These are phyloP conservation scores for Metschnikowia kofuensis DNA, from an alignment of 805 yeast species.

Conservation along the genomic window DNA sequence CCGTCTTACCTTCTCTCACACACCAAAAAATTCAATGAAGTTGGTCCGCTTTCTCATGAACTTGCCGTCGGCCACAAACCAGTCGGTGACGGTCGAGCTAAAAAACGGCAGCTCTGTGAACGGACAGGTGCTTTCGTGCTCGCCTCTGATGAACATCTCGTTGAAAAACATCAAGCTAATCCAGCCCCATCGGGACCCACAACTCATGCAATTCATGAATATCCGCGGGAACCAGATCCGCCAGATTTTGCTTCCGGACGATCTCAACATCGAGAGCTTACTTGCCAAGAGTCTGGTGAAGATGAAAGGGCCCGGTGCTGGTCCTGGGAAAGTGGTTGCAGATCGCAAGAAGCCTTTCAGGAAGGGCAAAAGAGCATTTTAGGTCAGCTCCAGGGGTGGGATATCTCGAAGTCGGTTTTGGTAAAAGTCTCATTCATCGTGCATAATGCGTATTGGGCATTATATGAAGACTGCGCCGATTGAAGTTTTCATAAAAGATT, in stretches of 20 bases:
- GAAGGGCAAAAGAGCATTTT: constrained; percentile 17
- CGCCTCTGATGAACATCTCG: constrained; percentile 89
- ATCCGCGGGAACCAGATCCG: constrained; percentile 89
- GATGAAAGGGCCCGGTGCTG: constrained; percentile 43
- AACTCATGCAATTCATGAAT: constrained; percentile 71
- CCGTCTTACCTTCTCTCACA: not conserved
- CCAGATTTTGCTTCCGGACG: constrained; percentile 80
- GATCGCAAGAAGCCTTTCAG: constrained; percentile 17
- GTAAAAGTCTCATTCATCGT: no score
- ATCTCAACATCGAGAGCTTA: constrained; percentile 66
- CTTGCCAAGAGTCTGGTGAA: constrained; percentile 50
- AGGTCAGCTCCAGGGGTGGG: no score
- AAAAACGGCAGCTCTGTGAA: constrained; percentile 86
- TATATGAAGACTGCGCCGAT: no score
- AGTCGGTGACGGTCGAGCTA: constrained; percentile 84
- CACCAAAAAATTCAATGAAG: constrained; percentile 43
- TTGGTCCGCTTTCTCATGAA: constrained; percentile 79
- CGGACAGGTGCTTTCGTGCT: constrained; percentile 80
- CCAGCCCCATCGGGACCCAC: constrained; percentile 65
- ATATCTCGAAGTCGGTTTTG: no score
- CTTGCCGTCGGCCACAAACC: constrained; percentile 59
- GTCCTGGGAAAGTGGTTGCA: constrained; percentile 28
- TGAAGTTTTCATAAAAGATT: no score
- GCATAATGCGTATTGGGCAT: no score
- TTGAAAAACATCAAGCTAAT: constrained; percentile 79